These are phyloP conservation scores for Dictyostelium purpureum DNA, from an alignment of 78 protist genomes.

Conservation along the genomic window DNA sequence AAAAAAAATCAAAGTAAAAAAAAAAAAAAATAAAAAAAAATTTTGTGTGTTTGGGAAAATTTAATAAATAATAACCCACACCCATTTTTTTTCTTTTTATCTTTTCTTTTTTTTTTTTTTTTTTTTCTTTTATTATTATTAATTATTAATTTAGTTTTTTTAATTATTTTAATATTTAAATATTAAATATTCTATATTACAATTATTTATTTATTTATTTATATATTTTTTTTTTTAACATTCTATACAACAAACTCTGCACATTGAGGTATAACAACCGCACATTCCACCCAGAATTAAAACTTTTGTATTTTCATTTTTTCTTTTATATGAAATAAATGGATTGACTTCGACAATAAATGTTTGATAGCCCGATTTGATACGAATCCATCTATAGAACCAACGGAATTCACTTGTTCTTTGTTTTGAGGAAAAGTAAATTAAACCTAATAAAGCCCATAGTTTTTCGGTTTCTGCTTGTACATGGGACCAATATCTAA, in stretches of 20 bases:
- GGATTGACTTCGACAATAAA: conserved; percentile 51
- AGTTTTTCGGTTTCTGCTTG: neutral
- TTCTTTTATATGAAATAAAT: conserved; percentile 17
- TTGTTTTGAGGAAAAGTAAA: neutral
- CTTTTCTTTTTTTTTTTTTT: no score
- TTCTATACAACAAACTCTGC: conserved; percentile 45
- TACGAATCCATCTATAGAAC: conserved; percentile 56
- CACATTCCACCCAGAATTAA: conserved; percentile 63
- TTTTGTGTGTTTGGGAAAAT: no score
- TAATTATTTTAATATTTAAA: no score
- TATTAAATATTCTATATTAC: no score
- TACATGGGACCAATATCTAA: neutral
- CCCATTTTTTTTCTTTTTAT: no score
- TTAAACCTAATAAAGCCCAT: conserved; percentile 30
- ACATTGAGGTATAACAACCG: neutral
- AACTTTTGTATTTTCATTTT: neutral
- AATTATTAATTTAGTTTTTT: no score
- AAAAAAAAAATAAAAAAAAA: no score
- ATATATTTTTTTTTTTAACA: conserved; percentile 18
- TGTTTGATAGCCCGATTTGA: neutral
- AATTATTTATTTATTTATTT: neutral
- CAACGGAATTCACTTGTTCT: conserved; percentile 30
- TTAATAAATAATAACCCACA: no score
- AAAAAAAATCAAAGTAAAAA: no score
- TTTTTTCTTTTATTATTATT: no score